Base-by-base conservation (phyloP, 2,329 filamentous ascomycete genomes). In the Exophiala lecanii-corni region DNA sequence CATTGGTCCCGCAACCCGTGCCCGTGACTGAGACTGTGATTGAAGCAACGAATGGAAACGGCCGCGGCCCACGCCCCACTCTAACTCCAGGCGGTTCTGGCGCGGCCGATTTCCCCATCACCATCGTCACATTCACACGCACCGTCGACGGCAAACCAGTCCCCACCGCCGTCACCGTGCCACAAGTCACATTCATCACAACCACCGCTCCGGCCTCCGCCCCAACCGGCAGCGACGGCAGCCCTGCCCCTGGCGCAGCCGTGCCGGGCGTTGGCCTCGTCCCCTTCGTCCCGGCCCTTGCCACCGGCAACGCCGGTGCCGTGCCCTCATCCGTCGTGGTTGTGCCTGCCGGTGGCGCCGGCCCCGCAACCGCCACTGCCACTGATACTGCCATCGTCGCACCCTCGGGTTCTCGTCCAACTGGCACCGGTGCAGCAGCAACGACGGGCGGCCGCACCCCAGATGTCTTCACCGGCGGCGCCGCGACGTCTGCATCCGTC, bases 1-100 rank as follows among this genome's bases (percentile, higher is more conserved):
- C 68, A 5, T 63, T 74, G n/a, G 60, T 62, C 19, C 66, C 67
- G 21, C 72, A 79, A 59, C 75, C 76, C 21, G 69, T 72, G 46
- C 70, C 71, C 10, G 63, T 71, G 34, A 62, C 64, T 30, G 51
- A 54, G 40, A 50, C 43, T 13, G 36, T 46, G 12, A 47, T 35
- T 7, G 26, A 39, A 5, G 55, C 54, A 25, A 62, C 60, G 17
- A 53, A 57, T 16, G 49, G 49, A 3, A 46, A 40, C 23, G 49
- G 49, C 9, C 41, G 49, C 10, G 49, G 49, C 12, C 36, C 49
- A 9, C 32, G 49, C 26, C 49, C 49, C 37, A 52, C 9, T 45
- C 55, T 23, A 36, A 34, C 16, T 9, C 41, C 25, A 23, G 16
- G 28, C 7, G 7, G 7, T 12, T 26, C 43, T 17, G 23, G 38